phyloP scores from a whole-genome alignment of 768 basidiomycete species.

The Rhodotorula paludigena region DNA sequence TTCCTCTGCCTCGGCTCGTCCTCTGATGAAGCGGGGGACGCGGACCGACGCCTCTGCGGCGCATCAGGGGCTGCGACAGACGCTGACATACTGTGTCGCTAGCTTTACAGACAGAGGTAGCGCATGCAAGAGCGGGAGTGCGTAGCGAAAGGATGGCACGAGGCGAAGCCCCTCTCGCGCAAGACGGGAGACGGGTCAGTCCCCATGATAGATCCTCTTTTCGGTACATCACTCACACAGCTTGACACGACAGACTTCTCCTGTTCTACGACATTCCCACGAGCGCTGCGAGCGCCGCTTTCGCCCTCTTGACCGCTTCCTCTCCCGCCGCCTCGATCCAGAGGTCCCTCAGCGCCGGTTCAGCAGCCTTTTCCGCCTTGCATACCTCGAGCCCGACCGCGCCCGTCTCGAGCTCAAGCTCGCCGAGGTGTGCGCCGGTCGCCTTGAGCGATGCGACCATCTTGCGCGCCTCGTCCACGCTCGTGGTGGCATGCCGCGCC shows the following conservation, averaged over 20 bases:
- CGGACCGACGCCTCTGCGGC: too few species aligned
- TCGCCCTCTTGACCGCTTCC: conserved; percentile 14
- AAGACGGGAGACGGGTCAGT: too few species aligned
- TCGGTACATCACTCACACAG: too few species aligned
- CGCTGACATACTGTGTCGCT: too few species aligned
- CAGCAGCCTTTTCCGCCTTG: background rate
- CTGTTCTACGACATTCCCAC: background rate
- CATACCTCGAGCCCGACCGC: conserved; percentile 29
- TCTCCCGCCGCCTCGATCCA: conserved; percentile 25
- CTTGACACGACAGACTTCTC: background rate
- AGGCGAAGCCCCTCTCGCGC: too few species aligned
- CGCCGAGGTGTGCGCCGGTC: conserved; percentile 43
- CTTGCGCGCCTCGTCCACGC: conserved; percentile 9
- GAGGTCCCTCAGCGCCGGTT: background rate
- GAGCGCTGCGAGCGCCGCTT: background rate
- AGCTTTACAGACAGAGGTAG: too few species aligned
- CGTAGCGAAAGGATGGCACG: too few species aligned
- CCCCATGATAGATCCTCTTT: too few species aligned
- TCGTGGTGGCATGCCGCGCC: conserved; percentile 27
- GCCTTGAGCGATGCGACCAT: conserved; percentile 38
- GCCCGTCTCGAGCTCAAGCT: conserved; percentile 37
- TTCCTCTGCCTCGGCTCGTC: background rate
- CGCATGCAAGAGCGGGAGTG: too few species aligned
- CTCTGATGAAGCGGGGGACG: background rate
- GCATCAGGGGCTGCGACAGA: too few species aligned